These are phyloP conservation scores for Bryopsis sp. DNA, from an alignment of 139 green algal genomes.

Conservation along the genomic window DNA sequence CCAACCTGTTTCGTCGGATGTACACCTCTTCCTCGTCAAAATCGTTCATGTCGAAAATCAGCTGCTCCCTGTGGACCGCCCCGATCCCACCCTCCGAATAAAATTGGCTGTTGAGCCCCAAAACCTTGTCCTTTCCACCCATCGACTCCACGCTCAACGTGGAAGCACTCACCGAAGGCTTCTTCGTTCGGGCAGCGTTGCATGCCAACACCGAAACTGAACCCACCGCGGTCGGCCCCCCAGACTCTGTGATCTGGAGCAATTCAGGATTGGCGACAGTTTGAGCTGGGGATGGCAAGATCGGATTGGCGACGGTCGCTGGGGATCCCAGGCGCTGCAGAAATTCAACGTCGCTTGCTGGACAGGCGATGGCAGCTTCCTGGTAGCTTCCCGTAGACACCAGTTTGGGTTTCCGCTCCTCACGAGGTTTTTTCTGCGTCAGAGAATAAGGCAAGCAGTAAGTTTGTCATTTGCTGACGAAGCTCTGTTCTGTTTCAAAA, in stretches of 20 bases:
- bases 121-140: neutral
- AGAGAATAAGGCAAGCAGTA: neutral
- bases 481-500: neutral
- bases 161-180: neutral
- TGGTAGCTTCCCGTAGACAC: neutral
- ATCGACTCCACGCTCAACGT: neutral
- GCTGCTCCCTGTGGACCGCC: neutral
- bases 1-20: slow-evolving; percentile 9
- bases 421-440: neutral
- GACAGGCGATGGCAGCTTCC: neutral
- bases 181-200: neutral
- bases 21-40: slow-evolving; percentile 20
- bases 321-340: too few relatives aligned
- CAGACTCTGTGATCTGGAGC: too few relatives aligned
- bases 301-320: too few relatives aligned
- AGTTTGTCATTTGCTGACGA: neutral
- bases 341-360: neutral
- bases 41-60: slow-evolving; percentile 12
- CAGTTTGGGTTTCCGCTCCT: neutral
- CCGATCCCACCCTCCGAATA: neutral
- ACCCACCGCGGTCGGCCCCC: too few relatives aligned
- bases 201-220: too few relatives aligned
- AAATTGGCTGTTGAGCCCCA: neutral
- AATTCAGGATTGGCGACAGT: too few relatives aligned
- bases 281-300: too few relatives aligned